Evolutionary conservation across 768 basidiomycete species (phyloP), one percentile per base, ranked within the genome.

Genomic region (Podaxis sp.): DNA sequence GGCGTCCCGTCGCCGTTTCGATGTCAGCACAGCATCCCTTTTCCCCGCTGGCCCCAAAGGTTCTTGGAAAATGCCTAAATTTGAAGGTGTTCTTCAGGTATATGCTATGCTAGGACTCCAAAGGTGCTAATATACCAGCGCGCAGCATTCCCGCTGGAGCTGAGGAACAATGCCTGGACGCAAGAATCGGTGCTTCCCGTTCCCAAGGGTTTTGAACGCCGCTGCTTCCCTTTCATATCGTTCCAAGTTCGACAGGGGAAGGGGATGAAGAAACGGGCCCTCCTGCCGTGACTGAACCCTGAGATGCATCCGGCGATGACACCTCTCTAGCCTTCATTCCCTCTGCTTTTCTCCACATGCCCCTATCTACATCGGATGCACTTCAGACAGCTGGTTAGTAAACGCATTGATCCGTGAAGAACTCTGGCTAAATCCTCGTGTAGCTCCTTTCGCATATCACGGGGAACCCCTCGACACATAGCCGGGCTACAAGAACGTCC

Each of bases 401-500:
- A 8, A 49, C 1, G 5, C 10, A 22, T 26, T 20, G 48, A 20
- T 26, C 22, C 10, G 11, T 12, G n/a, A 22, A 10, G 24, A 4
- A 11, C 5, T 4, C 24, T 4, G 5, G 10, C 48, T 49, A 20
- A 49, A 4, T 20, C 48, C 11, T 26, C 48, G 7, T 5, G n/a
- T 17, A 60, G 58, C 52, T 30, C 58, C 58, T 10, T 60, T 60
- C 38, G 49, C 22, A 41, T 22, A 40, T 20, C 50, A 53, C 11
- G 22, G 58, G 49, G 50, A 52, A 15, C 52, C 58, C 30, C 52
- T 53, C 33, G 52, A 26, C 50, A 41, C 50, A 7, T 50, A 49
- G 8, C 26, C 58, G 7, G 38, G 33, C n/a, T 36, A 17, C 17
- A 24, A 20, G 33, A 24, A 24, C 24, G 13, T 41, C 24, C 38